Conservation (phyloP, 495 filamentous ascomycete species). For the Tuber brumale region DNA sequence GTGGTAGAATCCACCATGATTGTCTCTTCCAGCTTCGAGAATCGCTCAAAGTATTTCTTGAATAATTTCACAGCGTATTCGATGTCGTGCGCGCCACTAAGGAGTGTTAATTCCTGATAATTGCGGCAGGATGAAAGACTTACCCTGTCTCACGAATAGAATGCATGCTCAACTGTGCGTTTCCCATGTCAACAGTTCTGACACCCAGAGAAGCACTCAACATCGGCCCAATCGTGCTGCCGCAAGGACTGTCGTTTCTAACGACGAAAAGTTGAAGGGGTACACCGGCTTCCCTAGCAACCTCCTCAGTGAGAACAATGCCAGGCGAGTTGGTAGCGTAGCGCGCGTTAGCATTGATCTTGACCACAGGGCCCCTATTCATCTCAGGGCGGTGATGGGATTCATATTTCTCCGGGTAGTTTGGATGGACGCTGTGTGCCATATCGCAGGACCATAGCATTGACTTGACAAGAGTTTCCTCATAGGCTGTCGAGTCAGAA, state of each 20-base stretch:
- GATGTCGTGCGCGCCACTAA: conserved; percentile 58
- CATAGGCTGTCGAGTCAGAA: conserved; percentile 70
- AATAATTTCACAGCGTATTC: conserved; percentile 82
- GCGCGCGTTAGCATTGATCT: conserved; percentile 92
- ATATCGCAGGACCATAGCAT: conserved; percentile 96
- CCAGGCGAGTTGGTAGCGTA: conserved; percentile 96
- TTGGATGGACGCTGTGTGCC: conserved; percentile 92
- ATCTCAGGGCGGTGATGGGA: conserved; percentile 81
- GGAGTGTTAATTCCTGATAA: conserved; percentile 13
- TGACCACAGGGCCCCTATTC: conserved; percentile 94
- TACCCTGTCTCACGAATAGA: conserved; percentile 82
- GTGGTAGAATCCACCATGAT: conserved; percentile 62
- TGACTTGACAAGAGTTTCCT: conserved; percentile 84
- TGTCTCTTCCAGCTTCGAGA: conserved; percentile 67
- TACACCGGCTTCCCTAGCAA: conserved; percentile 63
- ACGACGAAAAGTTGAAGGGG: conserved; percentile 95
- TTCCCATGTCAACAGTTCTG: conserved; percentile 85
- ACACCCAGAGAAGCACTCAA: conserved; percentile 75
- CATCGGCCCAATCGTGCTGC: conserved; percentile 96
- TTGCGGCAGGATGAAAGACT: background rate
- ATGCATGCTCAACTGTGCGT: conserved; percentile 96
- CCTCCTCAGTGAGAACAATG: conserved; percentile 84
- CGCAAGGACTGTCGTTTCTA: conserved; percentile 87
- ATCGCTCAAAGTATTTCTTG: conserved; percentile 77
- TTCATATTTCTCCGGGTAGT: conserved; percentile 89